Evolutionary conservation across 495 filamentous ascomycete species (phyloP).

Genomic region (Bacidia gigantensis): DNA sequence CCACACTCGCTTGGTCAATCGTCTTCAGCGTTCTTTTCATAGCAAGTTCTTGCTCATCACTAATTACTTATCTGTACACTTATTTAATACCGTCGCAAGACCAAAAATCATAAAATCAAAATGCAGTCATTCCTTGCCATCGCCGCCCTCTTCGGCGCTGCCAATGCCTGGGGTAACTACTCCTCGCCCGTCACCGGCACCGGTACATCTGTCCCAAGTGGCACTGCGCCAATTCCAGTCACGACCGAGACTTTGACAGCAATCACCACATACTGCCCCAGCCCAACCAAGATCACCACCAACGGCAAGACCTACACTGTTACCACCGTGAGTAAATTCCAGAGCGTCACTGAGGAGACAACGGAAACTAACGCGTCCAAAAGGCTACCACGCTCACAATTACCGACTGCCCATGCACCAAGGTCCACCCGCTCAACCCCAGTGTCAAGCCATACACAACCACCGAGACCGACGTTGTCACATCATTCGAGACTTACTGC

Average conservation of each 20-base stretch:
- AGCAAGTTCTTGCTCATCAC: neutral
- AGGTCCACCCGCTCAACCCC: neutral
- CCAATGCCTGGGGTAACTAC: slow-evolving; percentile 13
- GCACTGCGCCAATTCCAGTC: slow-evolving; percentile 35
- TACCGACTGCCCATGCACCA: slow-evolving; percentile 17
- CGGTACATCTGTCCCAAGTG: slow-evolving; percentile 29
- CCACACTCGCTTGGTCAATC: slow-evolving; percentile 13
- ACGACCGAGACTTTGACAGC: slow-evolving; percentile 64
- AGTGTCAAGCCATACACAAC: slow-evolving; percentile 21
- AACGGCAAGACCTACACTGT: slow-evolving; percentile 64
- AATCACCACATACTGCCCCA: slow-evolving; percentile 76
- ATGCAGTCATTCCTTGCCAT: slow-evolving; percentile 69
- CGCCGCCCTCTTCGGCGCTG: slow-evolving; percentile 39
- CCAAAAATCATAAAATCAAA: slow-evolving; percentile 34
- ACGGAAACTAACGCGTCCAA: neutral
- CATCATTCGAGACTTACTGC: slow-evolving; percentile 73
- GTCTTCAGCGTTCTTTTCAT: slow-evolving; percentile 10
- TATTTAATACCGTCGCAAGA: slow-evolving; percentile 4
- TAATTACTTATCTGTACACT: neutral
- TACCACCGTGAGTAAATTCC: slow-evolving; percentile 42
- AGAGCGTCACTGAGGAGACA: neutral
- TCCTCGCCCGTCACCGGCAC: neutral
- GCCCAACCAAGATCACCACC: slow-evolving; percentile 54
- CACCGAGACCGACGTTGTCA: slow-evolving; percentile 64
- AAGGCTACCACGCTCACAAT: slow-evolving; percentile 23